Evolutionary conservation across 257 asterid species (phyloP).

Genomic region (Solanum dulcamara): DNA sequence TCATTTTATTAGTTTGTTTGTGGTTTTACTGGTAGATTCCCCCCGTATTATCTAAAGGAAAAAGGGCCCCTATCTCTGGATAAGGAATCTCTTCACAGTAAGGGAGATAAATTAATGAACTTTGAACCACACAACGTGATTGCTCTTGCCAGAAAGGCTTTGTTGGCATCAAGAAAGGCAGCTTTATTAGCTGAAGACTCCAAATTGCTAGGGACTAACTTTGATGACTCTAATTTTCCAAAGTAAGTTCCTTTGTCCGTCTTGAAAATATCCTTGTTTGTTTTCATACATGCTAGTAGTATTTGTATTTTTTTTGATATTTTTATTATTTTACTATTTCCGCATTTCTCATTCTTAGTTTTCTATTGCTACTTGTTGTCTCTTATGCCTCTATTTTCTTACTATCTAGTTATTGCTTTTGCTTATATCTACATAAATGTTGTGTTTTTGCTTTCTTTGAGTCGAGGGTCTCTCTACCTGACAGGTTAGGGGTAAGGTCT

Average conservation of each 20-base stretch:
- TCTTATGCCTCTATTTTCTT: neutral
- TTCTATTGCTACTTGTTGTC: neutral
- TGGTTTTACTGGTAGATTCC: slow-evolving; percentile 38
- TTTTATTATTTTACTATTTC: neutral
- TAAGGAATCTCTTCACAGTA: slow-evolving; percentile 14
- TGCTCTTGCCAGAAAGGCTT: slow-evolving; percentile 69
- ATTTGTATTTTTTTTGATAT: neutral
- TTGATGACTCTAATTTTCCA: slow-evolving; percentile 19
- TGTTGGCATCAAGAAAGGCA: slow-evolving; percentile 64
- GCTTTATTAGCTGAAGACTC: slow-evolving; percentile 41
- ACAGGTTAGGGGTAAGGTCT: neutral
- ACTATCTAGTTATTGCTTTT: neutral
- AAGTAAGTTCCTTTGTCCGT: slow-evolving; percentile 22
- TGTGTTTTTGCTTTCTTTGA: neutral
- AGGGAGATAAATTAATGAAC: slow-evolving; percentile 12
- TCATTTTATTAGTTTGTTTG: neutral
- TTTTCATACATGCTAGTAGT: neutral
- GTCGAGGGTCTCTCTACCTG: neutral
- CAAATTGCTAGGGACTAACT: slow-evolving; percentile 19
- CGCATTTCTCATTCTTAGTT: neutral
- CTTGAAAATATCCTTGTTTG: neutral
- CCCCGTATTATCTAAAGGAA: slow-evolving; percentile 29
- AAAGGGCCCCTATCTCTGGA: neutral
- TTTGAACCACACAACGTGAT: slow-evolving; percentile 43
- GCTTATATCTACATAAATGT: neutral